These are phyloP conservation scores for Lactarius psammicola DNA, from an alignment of 768 basidiomycete genomes.

Conservation along the genomic window DNA sequence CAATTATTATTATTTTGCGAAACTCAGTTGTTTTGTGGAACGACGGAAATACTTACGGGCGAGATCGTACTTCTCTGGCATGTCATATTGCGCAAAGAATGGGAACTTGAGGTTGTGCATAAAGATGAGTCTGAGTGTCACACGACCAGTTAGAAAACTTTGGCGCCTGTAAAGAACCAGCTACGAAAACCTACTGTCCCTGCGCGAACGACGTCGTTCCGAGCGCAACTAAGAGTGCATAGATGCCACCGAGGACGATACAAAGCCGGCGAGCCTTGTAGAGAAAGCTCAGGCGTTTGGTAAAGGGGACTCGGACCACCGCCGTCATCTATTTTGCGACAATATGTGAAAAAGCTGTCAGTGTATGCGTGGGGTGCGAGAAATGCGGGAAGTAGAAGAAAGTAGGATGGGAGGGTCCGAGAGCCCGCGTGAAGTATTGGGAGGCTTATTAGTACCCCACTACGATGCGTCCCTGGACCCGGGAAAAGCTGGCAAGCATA, in stretches of 20 bases:
- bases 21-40: neutral
- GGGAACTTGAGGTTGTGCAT: slow-evolving; percentile 68
- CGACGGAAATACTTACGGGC: slow-evolving; percentile 54
- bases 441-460: neutral
- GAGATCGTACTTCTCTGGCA: slow-evolving; percentile 77
- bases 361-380: neutral
- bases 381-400: neutral
- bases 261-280: slow-evolving; percentile 35
- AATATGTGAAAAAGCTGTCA: neutral
- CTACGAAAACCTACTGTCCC: slow-evolving; percentile 52
- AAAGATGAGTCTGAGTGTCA: slow-evolving; percentile 51
- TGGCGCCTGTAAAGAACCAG: neutral
- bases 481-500: neutral
- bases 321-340: slow-evolving; percentile 7
- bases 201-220: slow-evolving; percentile 64
- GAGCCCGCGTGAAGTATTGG: neutral
- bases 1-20: neutral
- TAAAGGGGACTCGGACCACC: neutral
- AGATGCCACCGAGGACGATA: slow-evolving; percentile 48
- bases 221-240: slow-evolving; percentile 49
- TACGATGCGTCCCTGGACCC: neutral
- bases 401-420: neutral
- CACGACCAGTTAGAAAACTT: slow-evolving; percentile 22
- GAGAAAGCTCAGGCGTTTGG: slow-evolving; percentile 27
- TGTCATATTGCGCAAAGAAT: slow-evolving; percentile 57